Conservation (phyloP, 192 early-diverging fungal genomes). For the Coemansia sp. region DNA sequence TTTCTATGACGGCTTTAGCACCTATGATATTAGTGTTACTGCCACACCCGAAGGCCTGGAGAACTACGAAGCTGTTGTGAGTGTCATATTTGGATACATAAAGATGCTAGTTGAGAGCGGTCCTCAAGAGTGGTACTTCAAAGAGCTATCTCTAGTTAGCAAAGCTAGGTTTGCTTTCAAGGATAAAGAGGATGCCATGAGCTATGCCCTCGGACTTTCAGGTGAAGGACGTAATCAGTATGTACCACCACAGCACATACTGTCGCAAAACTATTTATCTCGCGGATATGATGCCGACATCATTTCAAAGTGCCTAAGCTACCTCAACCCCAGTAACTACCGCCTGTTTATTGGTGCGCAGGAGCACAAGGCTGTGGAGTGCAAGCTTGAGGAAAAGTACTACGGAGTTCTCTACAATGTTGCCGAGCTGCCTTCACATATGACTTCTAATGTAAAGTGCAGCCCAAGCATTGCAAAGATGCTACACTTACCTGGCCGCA, state of each 20-base stretch:
- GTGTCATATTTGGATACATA: constrained; percentile 34
- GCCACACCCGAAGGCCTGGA: constrained; percentile 27
- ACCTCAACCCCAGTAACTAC: constrained; percentile 65
- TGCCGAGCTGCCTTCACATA: constrained; percentile 5
- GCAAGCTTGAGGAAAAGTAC: constrained; percentile 64
- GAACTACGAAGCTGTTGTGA: constrained; percentile 22
- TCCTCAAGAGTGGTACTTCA: constrained; percentile 28
- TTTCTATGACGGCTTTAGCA: constrained; percentile 5
- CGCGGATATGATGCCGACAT: constrained; percentile 62
- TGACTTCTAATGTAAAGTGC: neutral
- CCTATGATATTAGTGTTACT: constrained; percentile 15
- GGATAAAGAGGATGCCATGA: constrained; percentile 60
- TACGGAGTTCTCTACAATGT: constrained; percentile 81
- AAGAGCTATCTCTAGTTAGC: constrained; percentile 41
- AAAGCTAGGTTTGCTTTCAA: constrained; percentile 61
- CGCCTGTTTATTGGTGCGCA: constrained; percentile 51
- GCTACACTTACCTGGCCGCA: constrained; percentile 16
- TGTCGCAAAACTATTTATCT: constrained; percentile 69
- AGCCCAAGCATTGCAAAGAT: neutral
- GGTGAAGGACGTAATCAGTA: constrained; percentile 64
- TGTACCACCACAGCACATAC: constrained; percentile 59
- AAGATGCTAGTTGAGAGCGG: constrained; percentile 4
- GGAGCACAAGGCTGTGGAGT: constrained; percentile 19
- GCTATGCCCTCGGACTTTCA: no score
- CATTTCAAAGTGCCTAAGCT: constrained; percentile 64